Conservation (phyloP, 1,139 yeast genomes). For the Debaryomyces psychrophilus region DNA sequence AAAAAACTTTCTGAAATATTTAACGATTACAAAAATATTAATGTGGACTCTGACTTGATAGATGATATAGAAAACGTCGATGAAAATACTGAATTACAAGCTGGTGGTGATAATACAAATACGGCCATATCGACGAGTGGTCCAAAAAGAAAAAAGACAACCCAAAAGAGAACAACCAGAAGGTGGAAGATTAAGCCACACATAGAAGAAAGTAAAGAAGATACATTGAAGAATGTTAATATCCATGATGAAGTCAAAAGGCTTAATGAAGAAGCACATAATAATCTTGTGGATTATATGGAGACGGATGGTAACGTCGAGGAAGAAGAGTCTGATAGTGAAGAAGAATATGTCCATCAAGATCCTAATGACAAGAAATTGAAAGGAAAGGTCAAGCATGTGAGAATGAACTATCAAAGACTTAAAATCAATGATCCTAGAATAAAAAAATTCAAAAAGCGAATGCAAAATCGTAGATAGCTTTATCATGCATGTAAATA, state of each 20-base stretch:
- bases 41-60: constrained; percentile 19
- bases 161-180: constrained; percentile 67
- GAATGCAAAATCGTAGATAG: constrained; percentile 16
- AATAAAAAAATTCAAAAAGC: constrained; percentile 28
- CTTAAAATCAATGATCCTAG: constrained; percentile 48
- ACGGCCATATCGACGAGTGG: constrained; percentile 14
- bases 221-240: constrained; percentile 35
- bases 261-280: constrained; percentile 29
- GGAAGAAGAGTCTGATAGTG: constrained; percentile 26
- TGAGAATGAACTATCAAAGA: constrained; percentile 44
- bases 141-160: constrained; percentile 37
- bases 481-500: neutral
- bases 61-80: constrained; percentile 21
- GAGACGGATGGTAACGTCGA: constrained; percentile 23
- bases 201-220: constrained; percentile 26
- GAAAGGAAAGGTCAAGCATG: constrained; percentile 35
- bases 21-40: constrained; percentile 35
- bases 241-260: constrained; percentile 44
- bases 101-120: constrained; percentile 15
- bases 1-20: constrained; percentile 41
- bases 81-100: constrained; percentile 18
- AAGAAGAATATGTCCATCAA: constrained; percentile 18
- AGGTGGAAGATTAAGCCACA: constrained; percentile 59
- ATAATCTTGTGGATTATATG: constrained; percentile 26
- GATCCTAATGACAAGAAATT: constrained; percentile 13